Conservation (phyloP, 306 rosid genomes). For the Mimosa pudica region DNA sequence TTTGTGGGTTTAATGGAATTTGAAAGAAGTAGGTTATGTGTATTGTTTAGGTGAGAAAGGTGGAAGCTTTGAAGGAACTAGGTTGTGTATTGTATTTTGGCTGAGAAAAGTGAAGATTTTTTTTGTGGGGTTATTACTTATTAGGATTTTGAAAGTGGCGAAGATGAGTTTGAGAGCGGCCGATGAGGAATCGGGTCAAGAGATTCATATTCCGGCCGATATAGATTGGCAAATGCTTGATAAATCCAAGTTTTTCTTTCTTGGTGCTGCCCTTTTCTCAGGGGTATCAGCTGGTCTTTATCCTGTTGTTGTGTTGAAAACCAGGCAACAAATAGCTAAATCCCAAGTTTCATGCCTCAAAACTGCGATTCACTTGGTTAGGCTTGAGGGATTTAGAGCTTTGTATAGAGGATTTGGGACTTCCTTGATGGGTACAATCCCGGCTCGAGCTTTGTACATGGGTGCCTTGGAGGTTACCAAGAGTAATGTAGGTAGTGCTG, state of each 20-base stretch:
- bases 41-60: too few species aligned
- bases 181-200: conserved; percentile 71
- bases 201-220: conserved; percentile 79
- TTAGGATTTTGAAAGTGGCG: conserved; percentile 49
- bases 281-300: conserved; percentile 80
- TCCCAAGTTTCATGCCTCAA: conserved; percentile 66
- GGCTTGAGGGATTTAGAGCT: conserved; percentile 73
- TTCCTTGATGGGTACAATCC: conserved; percentile 79
- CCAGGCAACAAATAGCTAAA: conserved; percentile 79
- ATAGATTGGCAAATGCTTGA: conserved; percentile 93
- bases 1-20: too few species aligned
- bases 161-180: conserved; percentile 62
- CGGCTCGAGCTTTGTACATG: conserved; percentile 87
- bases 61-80: too few species aligned
- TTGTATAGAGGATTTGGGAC: conserved; percentile 93
- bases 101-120: too few species aligned
- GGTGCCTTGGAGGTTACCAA: conserved; percentile 81
- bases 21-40: too few species aligned
- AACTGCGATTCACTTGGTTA: conserved; percentile 62
- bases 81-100: too few species aligned
- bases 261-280: conserved; percentile 85
- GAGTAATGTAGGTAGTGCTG: conserved; percentile 77
- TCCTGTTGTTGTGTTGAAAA: conserved; percentile 81
- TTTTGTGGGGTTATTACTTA: conserved; percentile 7
- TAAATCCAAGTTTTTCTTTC: conserved; percentile 73